These are phyloP conservation scores for Eucalyptus virginea DNA, from an alignment of 345 rosid genomes.

Conservation along the genomic window DNA sequence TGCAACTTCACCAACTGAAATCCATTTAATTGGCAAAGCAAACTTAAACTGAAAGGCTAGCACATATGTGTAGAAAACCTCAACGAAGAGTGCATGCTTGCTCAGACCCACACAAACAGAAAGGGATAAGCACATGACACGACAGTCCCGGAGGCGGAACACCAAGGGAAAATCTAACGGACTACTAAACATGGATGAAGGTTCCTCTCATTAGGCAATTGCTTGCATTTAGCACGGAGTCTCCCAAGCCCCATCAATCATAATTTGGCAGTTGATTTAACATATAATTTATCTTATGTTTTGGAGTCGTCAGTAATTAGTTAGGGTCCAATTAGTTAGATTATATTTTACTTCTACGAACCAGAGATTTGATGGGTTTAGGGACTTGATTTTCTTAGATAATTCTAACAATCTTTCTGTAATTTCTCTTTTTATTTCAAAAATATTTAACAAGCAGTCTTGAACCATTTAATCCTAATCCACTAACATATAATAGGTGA, in stretches of 20 bases:
- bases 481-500: neutral
- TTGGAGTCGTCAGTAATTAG: neutral
- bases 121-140: neutral
- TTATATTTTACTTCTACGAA: neutral
- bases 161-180: neutral
- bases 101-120: neutral
- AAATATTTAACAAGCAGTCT: neutral
- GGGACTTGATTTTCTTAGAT: neutral
- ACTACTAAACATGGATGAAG: neutral
- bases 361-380: neutral
- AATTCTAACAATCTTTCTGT: neutral
- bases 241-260: neutral
- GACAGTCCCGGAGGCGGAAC: neutral
- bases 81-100: neutral
- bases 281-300: neutral
- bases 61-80: neutral
- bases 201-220: neutral
- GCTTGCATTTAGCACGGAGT: neutral
- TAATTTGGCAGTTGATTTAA: neutral
- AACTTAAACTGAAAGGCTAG: neutral
- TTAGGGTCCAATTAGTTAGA: rapidly evolving
- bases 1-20: neutral
- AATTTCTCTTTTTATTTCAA: neutral
- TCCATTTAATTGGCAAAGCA: neutral
- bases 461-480: neutral